Percentiles rank a stretch among this genome's conserved stretches.
Conservation (phyloP, 2,329 filamentous ascomycete species). For the Metarhizium guizhouense region DNA sequence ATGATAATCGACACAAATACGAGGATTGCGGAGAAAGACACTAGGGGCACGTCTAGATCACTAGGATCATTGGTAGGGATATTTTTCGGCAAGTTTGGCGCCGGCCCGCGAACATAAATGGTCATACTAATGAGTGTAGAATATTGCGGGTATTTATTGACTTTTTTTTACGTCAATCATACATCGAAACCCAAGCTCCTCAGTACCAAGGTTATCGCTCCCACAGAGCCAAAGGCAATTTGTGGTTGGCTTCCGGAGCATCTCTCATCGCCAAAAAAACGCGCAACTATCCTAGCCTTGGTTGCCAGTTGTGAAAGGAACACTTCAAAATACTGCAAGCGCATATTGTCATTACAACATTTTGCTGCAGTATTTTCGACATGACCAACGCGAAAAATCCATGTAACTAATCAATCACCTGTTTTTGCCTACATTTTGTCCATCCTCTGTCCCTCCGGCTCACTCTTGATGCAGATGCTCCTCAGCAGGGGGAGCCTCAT, state of each 20-base stretch:
- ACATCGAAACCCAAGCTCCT: background rate
- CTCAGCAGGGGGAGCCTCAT: conserved; percentile 68
- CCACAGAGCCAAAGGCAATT: background rate
- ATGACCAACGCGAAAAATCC: too few species aligned
- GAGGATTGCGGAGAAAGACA: background rate
- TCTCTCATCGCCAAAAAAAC: background rate
- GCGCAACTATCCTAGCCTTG: too few species aligned
- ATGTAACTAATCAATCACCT: background rate
- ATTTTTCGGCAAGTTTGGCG: background rate
- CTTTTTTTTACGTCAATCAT: too few species aligned
- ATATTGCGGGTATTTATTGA: too few species aligned
- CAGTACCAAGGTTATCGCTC: background rate
- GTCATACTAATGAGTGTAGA: too few species aligned
- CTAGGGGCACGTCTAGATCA: background rate
- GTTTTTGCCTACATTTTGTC: background rate
- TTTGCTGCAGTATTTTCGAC: too few species aligned
- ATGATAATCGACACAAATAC: background rate
- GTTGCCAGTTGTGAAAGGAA: too few species aligned
- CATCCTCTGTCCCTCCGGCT: background rate
- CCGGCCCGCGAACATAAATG: too few species aligned
- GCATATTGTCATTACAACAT: too few species aligned
- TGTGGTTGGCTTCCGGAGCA: background rate
- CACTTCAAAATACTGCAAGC: too few species aligned
- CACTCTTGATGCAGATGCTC: conserved; percentile 18
- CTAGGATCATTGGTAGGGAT: background rate